Conservation (phyloP, 345 rosid genomes). For the Pugionium dolabratum region DNA sequence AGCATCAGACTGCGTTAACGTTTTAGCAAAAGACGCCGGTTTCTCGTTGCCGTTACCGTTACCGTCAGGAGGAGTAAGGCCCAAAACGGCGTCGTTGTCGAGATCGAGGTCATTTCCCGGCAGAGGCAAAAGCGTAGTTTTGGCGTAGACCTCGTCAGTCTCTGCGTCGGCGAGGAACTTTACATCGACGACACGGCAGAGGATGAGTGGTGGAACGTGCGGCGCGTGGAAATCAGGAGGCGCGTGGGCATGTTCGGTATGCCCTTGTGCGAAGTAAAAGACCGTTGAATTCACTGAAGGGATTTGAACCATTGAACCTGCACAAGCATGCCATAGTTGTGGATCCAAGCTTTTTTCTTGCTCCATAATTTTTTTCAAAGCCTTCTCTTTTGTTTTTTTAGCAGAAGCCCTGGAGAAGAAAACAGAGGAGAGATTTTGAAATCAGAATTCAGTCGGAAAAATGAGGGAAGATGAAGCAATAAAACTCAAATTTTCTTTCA, state of each 20-base stretch:
- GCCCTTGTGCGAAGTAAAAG: conserved; percentile 90
- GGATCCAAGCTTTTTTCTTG: conserved; percentile 70
- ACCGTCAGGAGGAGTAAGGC: conserved; percentile 7
- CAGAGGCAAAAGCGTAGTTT: conserved; percentile 65
- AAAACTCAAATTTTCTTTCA: conserved; percentile 4
- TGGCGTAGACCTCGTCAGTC: conserved; percentile 82
- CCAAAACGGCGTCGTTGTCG: conserved; percentile 43
- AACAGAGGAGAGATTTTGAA: neutral
- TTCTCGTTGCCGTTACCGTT: conserved; percentile 46
- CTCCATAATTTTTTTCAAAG: conserved; percentile 41
- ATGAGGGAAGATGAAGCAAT: neutral
- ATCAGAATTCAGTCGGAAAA: conserved; percentile 12
- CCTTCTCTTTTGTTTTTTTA: neutral
- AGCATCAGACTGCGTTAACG: conserved; percentile 93
- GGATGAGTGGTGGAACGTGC: conserved; percentile 58
- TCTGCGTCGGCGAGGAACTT: conserved; percentile 82
- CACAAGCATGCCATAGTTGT: conserved; percentile 96
- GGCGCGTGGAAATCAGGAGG: conserved; percentile 60
- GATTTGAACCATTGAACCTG: conserved; percentile 91
- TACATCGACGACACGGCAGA: conserved; percentile 63
- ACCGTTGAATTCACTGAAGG: conserved; percentile 69
- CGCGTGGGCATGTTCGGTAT: conserved; percentile 69
- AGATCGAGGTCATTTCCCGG: conserved; percentile 39
- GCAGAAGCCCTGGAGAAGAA: neutral
- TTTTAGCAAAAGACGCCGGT: conserved; percentile 87